Evolutionary conservation across 768 basidiomycete genomes (phyloP).

Genomic region (Lactarius psammicola): DNA sequence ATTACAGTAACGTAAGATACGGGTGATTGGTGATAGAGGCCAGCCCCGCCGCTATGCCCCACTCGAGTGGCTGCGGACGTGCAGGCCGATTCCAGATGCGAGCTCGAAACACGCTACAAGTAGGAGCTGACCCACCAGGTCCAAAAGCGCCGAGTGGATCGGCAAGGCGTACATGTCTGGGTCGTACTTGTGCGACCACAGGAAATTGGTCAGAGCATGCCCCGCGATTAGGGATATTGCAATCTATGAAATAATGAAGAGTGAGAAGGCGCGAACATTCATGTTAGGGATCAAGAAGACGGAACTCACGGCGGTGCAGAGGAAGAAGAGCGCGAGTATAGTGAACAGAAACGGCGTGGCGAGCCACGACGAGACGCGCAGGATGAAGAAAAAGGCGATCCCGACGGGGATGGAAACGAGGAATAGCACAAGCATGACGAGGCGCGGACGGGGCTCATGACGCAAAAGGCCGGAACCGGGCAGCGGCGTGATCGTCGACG

Average conservation of each 20-base stretch:
- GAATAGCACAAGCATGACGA: slow-evolving; percentile 69
- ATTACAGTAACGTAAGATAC: background rate
- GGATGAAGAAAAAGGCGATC: slow-evolving; percentile 65
- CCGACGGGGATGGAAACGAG: slow-evolving; percentile 79
- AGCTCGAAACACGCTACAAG: slow-evolving; percentile 75
- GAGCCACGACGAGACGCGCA: slow-evolving; percentile 75
- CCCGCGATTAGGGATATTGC: slow-evolving; percentile 67
- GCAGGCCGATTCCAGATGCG: slow-evolving; percentile 47
- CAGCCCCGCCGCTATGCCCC: background rate
- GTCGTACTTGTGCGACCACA: slow-evolving; percentile 77
- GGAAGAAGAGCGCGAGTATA: slow-evolving; percentile 63
- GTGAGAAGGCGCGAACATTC: background rate
- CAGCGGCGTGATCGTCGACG: slow-evolving; percentile 31
- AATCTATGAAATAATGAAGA: slow-evolving; percentile 47
- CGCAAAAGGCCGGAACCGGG: slow-evolving; percentile 24
- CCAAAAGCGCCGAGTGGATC: slow-evolving; percentile 85
- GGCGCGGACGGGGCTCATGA: slow-evolving; percentile 38
- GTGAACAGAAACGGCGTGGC: slow-evolving; percentile 66
- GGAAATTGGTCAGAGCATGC: slow-evolving; percentile 60
- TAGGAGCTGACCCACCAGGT: slow-evolving; percentile 77
- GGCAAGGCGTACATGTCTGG: slow-evolving; percentile 95
- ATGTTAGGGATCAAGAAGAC: slow-evolving; percentile 1
- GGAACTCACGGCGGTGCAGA: slow-evolving; percentile 69
- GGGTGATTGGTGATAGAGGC: background rate
- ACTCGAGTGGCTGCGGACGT: slow-evolving; percentile 28